Evolutionary conservation across 225 moss, liverwort and hornwort genomes (phyloP).

Genomic region (Ulota crispa): DNA sequence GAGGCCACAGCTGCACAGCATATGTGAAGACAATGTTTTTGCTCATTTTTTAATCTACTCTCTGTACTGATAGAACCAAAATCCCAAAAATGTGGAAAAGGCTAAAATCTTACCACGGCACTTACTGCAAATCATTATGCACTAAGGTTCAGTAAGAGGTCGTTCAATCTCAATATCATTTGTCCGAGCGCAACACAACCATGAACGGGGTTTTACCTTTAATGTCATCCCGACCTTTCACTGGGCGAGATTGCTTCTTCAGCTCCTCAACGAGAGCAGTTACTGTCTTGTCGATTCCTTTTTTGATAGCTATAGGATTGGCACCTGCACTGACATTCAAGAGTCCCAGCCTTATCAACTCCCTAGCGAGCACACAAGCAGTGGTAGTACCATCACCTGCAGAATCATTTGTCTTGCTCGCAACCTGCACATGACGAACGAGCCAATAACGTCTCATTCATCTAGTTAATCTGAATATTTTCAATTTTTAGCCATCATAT

Average conservation of each 20-base stretch:
- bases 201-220: constrained; percentile 28
- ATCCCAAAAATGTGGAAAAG: neutral
- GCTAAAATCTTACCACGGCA: neutral
- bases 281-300: constrained; percentile 52
- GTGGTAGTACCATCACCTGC: constrained; percentile 94
- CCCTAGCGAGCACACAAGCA: constrained; percentile 79
- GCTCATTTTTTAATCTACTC: neutral
- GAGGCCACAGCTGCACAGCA: constrained; percentile 51
- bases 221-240: constrained; percentile 40
- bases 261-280: constrained; percentile 38
- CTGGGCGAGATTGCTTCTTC: constrained; percentile 34
- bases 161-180: neutral
- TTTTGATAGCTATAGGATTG: constrained; percentile 52
- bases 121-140: neutral
- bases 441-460: constrained; percentile 20
- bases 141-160: neutral
- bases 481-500: neutral
- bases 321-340: constrained; percentile 83
- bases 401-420: constrained; percentile 88
- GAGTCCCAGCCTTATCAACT: constrained; percentile 78
- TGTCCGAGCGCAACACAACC: neutral
- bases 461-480: neutral
- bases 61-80: neutral
- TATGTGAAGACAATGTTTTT: constrained; percentile 17
- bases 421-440: constrained; percentile 59